phyloP scores from a whole-genome alignment of 1,139 yeast genomes.

The Suhomyces coccinellae region DNA sequence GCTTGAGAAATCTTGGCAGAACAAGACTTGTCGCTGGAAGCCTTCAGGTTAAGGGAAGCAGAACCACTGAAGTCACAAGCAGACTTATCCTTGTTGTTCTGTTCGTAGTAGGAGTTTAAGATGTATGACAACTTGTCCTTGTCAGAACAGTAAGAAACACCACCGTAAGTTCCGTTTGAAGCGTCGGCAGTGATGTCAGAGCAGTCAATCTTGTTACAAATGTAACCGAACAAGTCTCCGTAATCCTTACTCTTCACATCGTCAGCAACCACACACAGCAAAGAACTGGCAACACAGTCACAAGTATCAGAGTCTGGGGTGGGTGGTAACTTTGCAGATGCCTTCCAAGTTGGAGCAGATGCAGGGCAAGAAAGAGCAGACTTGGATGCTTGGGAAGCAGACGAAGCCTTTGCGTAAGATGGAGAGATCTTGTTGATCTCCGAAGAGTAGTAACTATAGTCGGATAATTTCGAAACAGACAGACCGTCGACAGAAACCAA shows the following conservation, averaged over 20 bases:
- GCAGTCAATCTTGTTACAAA: slow-evolving; percentile 41
- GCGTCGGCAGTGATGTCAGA: slow-evolving; percentile 40
- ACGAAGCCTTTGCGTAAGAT: slow-evolving; percentile 31
- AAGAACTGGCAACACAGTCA: slow-evolving; percentile 37
- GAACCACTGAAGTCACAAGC: slow-evolving; percentile 48
- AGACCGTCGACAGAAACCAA: slow-evolving; percentile 57
- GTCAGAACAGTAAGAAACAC: slow-evolving; percentile 40
- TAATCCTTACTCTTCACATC: slow-evolving; percentile 34
- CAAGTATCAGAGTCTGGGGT: slow-evolving; percentile 44
- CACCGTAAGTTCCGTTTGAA: slow-evolving; percentile 41
- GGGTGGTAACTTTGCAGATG: slow-evolving; percentile 44
- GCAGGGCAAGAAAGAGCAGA: slow-evolving; percentile 39
- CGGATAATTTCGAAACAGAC: slow-evolving; percentile 42
- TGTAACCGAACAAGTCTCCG: slow-evolving; percentile 33
- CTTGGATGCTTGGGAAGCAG: slow-evolving; percentile 26
- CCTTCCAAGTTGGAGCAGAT: slow-evolving; percentile 37
- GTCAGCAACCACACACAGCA: slow-evolving; percentile 38
- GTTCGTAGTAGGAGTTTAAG: slow-evolving; percentile 41
- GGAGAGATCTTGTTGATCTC: slow-evolving; percentile 57
- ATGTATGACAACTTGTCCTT: slow-evolving; percentile 44
- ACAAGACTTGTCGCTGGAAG: slow-evolving; percentile 34
- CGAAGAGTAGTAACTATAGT: slow-evolving; percentile 55
- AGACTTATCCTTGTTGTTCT: slow-evolving; percentile 26
- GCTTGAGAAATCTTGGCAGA: slow-evolving; percentile 30
- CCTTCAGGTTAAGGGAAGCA: slow-evolving; percentile 32